Percentiles rank a stretch among this genome's conserved stretches.
Evolutionary conservation across 371 early-diverging fungal genomes (phyloP).

Genomic region (Mortierella sp.): DNA sequence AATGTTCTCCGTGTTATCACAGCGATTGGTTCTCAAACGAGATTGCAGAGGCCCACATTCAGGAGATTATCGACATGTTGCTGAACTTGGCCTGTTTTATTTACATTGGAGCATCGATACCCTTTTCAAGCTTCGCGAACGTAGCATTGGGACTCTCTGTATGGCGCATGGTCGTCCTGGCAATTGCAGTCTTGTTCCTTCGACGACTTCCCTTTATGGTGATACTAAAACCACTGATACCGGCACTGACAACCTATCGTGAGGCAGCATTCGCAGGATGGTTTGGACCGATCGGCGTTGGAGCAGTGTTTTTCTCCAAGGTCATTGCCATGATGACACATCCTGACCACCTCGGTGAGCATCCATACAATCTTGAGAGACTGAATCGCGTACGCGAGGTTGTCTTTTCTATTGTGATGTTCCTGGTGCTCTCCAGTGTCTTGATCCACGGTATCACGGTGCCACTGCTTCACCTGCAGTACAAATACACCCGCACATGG

Average conservation of each 20-base stretch:
- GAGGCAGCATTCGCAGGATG: slow-evolving; percentile 95
- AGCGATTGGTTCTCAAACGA: slow-evolving; percentile 89
- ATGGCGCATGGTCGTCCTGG: slow-evolving; percentile 77
- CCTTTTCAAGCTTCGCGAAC: slow-evolving; percentile 77
- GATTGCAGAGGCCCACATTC: slow-evolving; percentile 86
- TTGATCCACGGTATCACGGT: slow-evolving; percentile 86
- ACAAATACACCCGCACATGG: slow-evolving; percentile 57
- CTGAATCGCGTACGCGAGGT: slow-evolving; percentile 40
- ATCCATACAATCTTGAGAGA: slow-evolving; percentile 45
- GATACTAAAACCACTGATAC: slow-evolving; percentile 71
- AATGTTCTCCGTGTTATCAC: no score
- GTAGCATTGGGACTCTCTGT: slow-evolving; percentile 60
- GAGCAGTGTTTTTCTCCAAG: slow-evolving; percentile 83
- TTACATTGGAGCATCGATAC: slow-evolving; percentile 90
- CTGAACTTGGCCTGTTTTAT: slow-evolving; percentile 92
- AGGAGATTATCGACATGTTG: slow-evolving; percentile 92
- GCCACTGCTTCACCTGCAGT: slow-evolving; percentile 72
- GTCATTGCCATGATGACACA: slow-evolving; percentile 67
- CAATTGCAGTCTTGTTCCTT: slow-evolving; percentile 80
- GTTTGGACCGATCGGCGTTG: slow-evolving; percentile 97
- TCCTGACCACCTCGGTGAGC: slow-evolving; percentile 29
- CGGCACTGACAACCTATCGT: slow-evolving; percentile 75
- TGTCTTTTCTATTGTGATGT: slow-evolving; percentile 74
- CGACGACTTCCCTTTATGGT: slow-evolving; percentile 87
- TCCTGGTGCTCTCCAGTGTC: slow-evolving; percentile 80